Base-by-base conservation (phyloP, 1,284 basidiomycete species). In the Takashimella koratensis region DNA sequence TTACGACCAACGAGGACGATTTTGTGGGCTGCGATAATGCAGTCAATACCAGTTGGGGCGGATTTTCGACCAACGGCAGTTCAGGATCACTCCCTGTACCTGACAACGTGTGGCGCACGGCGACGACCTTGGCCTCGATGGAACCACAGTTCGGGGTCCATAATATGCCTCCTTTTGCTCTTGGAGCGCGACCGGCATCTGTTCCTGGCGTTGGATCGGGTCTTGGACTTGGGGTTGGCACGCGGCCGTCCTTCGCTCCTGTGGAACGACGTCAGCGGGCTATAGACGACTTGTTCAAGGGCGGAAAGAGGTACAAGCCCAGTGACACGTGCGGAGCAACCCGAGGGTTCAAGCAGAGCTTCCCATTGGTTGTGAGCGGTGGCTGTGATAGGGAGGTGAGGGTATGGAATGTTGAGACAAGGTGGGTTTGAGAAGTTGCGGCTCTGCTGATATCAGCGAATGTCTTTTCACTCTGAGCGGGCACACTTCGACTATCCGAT, bases 401-500 rank as follows among this genome's bases (percentile, higher is more conserved):
- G 30, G 90, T 98, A 0, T 98, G 95, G 95, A 91, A 98, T 68
- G 81, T 90, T 25, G 80, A 82, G 47, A 86, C 87, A 5, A 92
- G 90, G 86, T 90, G 70, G 59, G 81, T 78, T 40, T 49, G 8
- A 21, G 1, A 13, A 6, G 21, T 42, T 19, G 39, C 30, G 12
- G n/a, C 5, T 39, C 40, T 11, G 22, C 22, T 3, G 11, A n/a
- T n/a, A 21, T 26, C n/a, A 90, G 89, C 6, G 81, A 83, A 59
- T 92, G 89, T 67, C 81, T 92, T 24, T 87, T 91, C 69, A 79
- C 85, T 6, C 80, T 98, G 16, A 79, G 80, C 4, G 95, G 93
- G 0, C 95, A 98, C 74, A 85, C 85, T 0, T 90, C 91, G 0
- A 98, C 94, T 0, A 88, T 98, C 53, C 85, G 95, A 25, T 97